Conservation (phyloP, 78 protist species). For the Speleostelium caveatum region DNA sequence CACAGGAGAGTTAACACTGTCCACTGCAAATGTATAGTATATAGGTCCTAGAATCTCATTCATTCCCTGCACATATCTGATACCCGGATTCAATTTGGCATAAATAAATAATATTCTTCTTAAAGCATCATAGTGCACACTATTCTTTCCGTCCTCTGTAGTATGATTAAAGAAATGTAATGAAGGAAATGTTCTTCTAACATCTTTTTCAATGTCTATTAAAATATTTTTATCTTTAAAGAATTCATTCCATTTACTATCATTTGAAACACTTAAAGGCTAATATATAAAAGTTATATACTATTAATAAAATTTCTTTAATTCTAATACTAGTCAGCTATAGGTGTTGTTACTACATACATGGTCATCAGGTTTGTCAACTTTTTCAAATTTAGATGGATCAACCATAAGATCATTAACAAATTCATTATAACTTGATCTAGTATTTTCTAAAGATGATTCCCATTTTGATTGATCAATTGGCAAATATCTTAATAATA, state of each 20-base stretch:
- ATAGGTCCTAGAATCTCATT: conserved; percentile 91
- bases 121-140: conserved; percentile 83
- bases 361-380: too few relatives aligned
- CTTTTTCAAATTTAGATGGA: conserved; percentile 34
- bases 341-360: background rate
- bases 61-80: conserved; percentile 91
- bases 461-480: conserved; percentile 43
- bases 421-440: conserved; percentile 50
- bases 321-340: background rate
- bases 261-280: conserved; percentile 68
- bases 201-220: conserved; percentile 84
- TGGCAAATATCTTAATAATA: conserved; percentile 72
- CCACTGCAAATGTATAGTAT: conserved; percentile 83
- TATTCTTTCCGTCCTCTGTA: conserved; percentile 47
- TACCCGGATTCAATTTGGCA: conserved; percentile 87
- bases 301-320: background rate
- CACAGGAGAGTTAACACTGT: too few relatives aligned
- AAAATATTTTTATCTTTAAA: conserved; percentile 76
- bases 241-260: conserved; percentile 83
- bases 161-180: conserved; percentile 77
- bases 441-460: conserved; percentile 6
- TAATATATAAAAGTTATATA: background rate
- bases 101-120: conserved; percentile 79
- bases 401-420: conserved; percentile 69
- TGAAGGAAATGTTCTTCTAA: conserved; percentile 80